phyloP scores from a whole-genome alignment of 129 eudicot genomes.

The Glebionis coronaria region DNA sequence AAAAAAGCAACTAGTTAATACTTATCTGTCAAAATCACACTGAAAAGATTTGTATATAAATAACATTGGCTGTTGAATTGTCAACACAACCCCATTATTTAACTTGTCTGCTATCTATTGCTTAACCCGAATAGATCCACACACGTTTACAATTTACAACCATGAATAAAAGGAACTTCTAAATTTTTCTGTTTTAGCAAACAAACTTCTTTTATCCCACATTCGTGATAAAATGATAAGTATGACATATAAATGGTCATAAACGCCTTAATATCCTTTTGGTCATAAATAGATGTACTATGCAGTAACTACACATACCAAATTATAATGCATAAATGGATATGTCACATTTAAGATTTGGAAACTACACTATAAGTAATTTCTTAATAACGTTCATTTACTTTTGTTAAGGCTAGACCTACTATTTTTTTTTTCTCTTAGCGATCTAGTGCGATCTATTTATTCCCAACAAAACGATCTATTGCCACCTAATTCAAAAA shows the following conservation, averaged over 20 bases:
- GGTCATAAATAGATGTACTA: not conserved
- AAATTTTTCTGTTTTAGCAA: too few relatives aligned
- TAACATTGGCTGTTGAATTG: not conserved
- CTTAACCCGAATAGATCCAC: constrained; percentile 6
- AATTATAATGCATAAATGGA: not conserved
- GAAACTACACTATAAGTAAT: too few relatives aligned
- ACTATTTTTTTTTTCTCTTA: too few relatives aligned
- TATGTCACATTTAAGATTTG: not conserved
- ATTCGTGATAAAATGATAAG: too few relatives aligned
- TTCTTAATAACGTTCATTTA: not conserved
- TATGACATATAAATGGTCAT: too few relatives aligned
- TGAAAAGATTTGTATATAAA: not conserved
- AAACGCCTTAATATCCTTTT: not conserved
- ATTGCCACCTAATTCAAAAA: too few relatives aligned
- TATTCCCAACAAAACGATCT: too few relatives aligned
- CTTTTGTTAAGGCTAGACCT: too few relatives aligned
- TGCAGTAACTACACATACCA: not conserved
- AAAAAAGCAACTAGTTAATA: not conserved
- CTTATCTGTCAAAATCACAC: not conserved
- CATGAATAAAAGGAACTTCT: too few relatives aligned
- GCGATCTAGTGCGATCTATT: too few relatives aligned
- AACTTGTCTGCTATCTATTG: not conserved
- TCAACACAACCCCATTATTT: not conserved
- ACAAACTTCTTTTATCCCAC: too few relatives aligned
- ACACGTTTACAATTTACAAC: not conserved